phyloP scores from a whole-genome alignment of 441 rosid species.

The Brassica hybrid region DNA sequence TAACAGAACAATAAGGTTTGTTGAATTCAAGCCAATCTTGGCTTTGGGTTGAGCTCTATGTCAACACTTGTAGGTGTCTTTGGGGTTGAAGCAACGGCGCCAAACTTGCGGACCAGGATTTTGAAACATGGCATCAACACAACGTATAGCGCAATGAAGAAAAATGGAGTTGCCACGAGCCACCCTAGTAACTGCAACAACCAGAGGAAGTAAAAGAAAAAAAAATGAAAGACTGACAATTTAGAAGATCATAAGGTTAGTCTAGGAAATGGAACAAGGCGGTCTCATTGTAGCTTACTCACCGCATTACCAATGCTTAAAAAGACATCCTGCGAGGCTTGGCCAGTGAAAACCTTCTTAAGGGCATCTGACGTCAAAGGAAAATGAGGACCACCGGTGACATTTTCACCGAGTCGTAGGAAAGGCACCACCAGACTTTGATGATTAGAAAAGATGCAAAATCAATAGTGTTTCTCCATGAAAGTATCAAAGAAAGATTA shows the following conservation, averaged over 20 bases:
- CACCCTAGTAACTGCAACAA: conserved; percentile 87
- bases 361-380: conserved; percentile 90
- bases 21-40: conserved; percentile 50
- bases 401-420: conserved; percentile 84
- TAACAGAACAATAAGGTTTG: conserved; percentile 9
- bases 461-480: no score
- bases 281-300: conserved; percentile 39
- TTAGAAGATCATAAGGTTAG: background rate
- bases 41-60: conserved; percentile 66
- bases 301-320: conserved; percentile 87
- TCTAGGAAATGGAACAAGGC: background rate
- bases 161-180: conserved; percentile 79
- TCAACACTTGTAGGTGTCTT: conserved; percentile 45
- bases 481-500: background rate
- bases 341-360: conserved; percentile 85
- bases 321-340: conserved; percentile 80
- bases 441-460: no score
- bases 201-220: background rate
- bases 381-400: conserved; percentile 90
- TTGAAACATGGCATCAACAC: conserved; percentile 77
- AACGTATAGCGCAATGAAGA: conserved; percentile 56
- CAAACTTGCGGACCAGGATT: conserved; percentile 69
- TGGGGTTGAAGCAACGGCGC: conserved; percentile 51
- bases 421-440: conserved; percentile 87
- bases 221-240: background rate